Evolutionary conservation across 495 filamentous ascomycete genomes (phyloP).

Genomic region (Neurospora africana): DNA sequence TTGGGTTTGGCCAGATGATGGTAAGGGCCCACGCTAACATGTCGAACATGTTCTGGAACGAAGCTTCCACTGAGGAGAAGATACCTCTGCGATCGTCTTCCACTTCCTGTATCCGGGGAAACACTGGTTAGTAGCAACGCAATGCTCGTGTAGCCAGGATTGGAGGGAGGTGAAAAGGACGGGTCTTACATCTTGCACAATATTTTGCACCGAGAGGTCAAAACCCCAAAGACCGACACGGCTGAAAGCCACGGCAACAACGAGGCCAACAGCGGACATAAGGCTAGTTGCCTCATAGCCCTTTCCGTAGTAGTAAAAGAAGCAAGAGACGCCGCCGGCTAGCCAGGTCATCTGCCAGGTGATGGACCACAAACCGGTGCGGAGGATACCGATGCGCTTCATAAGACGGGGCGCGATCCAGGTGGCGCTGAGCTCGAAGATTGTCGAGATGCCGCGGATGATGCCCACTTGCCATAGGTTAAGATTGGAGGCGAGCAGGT

Average conservation of each 20-base stretch:
- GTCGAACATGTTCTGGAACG: conserved; percentile 57
- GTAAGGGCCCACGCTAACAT: conserved; percentile 51
- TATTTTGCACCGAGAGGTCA: conserved; percentile 53
- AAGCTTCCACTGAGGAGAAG: conserved; percentile 53
- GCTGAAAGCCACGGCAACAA: conserved; percentile 44
- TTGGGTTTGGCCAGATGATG: conserved; percentile 45
- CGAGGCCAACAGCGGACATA: conserved; percentile 35
- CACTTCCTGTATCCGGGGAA: conserved; percentile 29
- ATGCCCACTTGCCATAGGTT: conserved; percentile 28
- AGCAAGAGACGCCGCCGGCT: conserved; percentile 30
- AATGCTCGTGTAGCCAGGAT: neutral
- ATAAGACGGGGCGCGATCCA: conserved; percentile 42
- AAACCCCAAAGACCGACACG: conserved; percentile 59
- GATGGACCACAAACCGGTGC: conserved; percentile 53
- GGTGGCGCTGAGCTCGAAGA: conserved; percentile 40
- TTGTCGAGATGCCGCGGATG: conserved; percentile 24
- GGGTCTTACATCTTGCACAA: conserved; percentile 51
- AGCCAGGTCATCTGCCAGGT: conserved; percentile 51
- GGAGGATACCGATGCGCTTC: conserved; percentile 42
- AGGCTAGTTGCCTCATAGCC: conserved; percentile 1
- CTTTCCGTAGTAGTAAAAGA: conserved; percentile 26
- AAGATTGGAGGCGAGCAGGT: conserved; percentile 36
- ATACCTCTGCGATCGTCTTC: conserved; percentile 37
- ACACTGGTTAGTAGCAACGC: neutral
- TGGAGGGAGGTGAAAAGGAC: neutral